Evolutionary conservation across 805 yeast genomes (phyloP).

Genomic region (Debaryomyces castellii): DNA sequence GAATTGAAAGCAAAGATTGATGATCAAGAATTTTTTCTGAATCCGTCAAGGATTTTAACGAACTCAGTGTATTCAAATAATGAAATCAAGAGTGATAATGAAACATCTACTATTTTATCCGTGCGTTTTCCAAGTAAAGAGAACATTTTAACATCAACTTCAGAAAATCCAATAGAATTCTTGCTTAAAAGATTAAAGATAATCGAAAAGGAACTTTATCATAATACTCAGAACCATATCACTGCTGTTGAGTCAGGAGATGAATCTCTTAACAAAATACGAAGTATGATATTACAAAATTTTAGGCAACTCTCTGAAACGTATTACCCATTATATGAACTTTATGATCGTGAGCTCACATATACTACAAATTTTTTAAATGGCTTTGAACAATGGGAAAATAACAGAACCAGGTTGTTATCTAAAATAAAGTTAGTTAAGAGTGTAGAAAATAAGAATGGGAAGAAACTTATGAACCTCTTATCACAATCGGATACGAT

Average conservation of each 20-base stretch:
- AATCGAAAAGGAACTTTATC: conserved; percentile 16
- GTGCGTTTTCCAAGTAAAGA: background rate
- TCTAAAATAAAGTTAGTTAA: conserved; percentile 37
- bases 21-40: conserved; percentile 18
- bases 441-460: conserved; percentile 41
- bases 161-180: conserved; percentile 12
- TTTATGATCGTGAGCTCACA: conserved; percentile 39
- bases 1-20: conserved; percentile 7
- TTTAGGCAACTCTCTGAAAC: conserved; percentile 42
- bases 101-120: background rate
- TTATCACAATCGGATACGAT: conserved; percentile 28
- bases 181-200: conserved; percentile 11
- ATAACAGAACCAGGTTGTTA: conserved; percentile 30
- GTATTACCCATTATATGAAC: conserved; percentile 45
- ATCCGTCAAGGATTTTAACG: conserved; percentile 14
- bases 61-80: background rate
- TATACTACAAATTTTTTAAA: conserved; percentile 23
- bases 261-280: conserved; percentile 23
- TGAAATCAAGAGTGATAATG: background rate
- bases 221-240: conserved; percentile 23
- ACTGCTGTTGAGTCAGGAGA: conserved; percentile 32
- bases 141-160: background rate
- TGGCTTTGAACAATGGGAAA: conserved; percentile 42
- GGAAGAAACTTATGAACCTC: conserved; percentile 38
- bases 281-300: conserved; percentile 26